Percentiles rank a stretch among this genome's conserved stretches.
phyloP scores from a whole-genome alignment of 345 rosid species.

The Anacardium occidentale region DNA sequence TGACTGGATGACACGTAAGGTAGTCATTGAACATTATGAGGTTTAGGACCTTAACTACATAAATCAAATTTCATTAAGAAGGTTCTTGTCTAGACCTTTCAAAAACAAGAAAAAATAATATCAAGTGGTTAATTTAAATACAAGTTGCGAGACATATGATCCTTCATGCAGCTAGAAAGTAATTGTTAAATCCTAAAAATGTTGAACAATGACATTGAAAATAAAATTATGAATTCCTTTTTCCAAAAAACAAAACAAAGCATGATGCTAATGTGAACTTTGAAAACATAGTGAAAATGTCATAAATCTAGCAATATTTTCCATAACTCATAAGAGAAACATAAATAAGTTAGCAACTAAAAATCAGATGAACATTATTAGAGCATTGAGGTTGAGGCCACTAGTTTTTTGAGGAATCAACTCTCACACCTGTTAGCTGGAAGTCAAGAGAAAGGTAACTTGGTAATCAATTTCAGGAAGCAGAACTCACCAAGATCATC shows the following conservation, averaged over 20 bases:
- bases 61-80: background rate
- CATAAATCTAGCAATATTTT: background rate
- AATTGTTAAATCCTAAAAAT: background rate
- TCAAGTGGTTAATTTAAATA: too few species aligned
- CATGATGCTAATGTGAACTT: background rate
- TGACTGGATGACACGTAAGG: background rate
- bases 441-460: background rate
- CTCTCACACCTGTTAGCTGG: background rate
- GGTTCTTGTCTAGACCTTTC: too few species aligned
- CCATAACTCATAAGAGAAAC: background rate
- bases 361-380: background rate
- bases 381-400: background rate
- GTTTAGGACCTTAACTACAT: too few species aligned
- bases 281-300: background rate
- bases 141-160: background rate
- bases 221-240: background rate
- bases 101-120: too few species aligned
- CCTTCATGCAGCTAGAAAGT: background rate
- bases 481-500: background rate
- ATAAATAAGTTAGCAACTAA: background rate
- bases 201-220: background rate
- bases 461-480: background rate
- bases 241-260: background rate
- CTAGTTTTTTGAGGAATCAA: background rate
- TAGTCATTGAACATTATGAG: background rate